phyloP scores from a whole-genome alignment of 495 filamentous ascomycete species.

The Neurospora sp. region DNA sequence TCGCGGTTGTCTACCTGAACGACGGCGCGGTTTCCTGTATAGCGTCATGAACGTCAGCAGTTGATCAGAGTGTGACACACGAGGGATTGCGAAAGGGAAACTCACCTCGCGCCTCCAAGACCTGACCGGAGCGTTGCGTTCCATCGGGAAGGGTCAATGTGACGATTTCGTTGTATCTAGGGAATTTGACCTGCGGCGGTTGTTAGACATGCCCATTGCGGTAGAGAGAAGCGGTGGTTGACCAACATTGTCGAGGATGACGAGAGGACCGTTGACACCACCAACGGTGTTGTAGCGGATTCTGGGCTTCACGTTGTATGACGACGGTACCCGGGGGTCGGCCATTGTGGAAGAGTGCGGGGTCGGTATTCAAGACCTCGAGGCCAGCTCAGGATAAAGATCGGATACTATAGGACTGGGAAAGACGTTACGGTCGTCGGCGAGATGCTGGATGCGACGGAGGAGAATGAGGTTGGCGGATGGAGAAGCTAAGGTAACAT shows the following conservation, averaged over 20 bases:
- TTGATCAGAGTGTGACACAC: neutral
- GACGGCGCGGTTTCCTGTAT: conserved; percentile 73
- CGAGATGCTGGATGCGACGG: conserved; percentile 4
- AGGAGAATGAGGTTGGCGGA: conserved; percentile 1
- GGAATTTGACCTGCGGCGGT: conserved; percentile 75
- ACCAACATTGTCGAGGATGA: conserved; percentile 87
- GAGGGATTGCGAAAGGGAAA: neutral
- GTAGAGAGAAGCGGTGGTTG: neutral
- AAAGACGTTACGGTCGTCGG: conserved; percentile 1
- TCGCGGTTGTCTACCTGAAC: conserved; percentile 60
- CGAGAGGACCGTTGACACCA: conserved; percentile 94
- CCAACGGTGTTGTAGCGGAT: conserved; percentile 97
- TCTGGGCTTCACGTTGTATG: conserved; percentile 65
- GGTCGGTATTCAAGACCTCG: neutral
- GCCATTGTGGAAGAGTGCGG: conserved; percentile 37
- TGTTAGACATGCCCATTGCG: conserved; percentile 20
- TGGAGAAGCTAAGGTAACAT: conserved; percentile 11
- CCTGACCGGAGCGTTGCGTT: conserved; percentile 84
- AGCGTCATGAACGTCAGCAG: conserved; percentile 10
- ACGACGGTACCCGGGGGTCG: conserved; percentile 70
- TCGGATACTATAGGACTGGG: neutral
- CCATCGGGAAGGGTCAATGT: conserved; percentile 93
- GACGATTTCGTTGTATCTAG: conserved; percentile 95
- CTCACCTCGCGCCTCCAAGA: conserved; percentile 90
- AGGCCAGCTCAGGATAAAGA: conserved; percentile 10